Conservation (phyloP, 768 basidiomycete species). For the Boletales sp. region DNA sequence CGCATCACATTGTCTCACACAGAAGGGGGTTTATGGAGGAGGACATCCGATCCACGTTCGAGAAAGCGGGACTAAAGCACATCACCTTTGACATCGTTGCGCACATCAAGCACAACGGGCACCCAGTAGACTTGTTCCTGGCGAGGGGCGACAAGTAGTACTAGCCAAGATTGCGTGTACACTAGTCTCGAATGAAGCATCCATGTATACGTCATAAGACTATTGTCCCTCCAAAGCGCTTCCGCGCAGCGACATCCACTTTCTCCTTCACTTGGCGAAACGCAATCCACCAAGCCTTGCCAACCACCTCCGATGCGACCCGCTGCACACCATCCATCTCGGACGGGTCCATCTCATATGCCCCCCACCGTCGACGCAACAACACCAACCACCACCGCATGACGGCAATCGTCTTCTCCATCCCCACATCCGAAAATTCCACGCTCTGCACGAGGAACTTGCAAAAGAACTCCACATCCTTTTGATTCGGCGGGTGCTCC, state of each 20-base stretch:
- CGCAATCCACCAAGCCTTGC: conserved; percentile 77
- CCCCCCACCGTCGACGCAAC: conserved; percentile 59
- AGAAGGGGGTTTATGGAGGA: conserved; percentile 48
- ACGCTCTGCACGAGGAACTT: conserved; percentile 70
- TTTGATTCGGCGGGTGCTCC: conserved; percentile 60
- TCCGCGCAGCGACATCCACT: conserved; percentile 62
- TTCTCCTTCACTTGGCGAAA: conserved; percentile 65
- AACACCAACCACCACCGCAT: conserved; percentile 83
- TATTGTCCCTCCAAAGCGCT: conserved; percentile 70
- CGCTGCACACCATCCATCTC: conserved; percentile 32
- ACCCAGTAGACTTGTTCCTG: conserved; percentile 48
- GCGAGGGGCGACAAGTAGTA: conserved; percentile 47
- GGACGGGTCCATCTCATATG: conserved; percentile 42
- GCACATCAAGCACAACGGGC: conserved; percentile 29
- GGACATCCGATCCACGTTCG: conserved; percentile 49
- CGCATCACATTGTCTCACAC: conserved; percentile 52
- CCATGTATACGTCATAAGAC: conserved; percentile 42
- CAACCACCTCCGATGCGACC: conserved; percentile 42
- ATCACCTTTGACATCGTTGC: conserved; percentile 38
- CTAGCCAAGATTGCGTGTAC: not conserved
- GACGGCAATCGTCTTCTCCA: conserved; percentile 66
- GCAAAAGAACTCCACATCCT: conserved; percentile 72
- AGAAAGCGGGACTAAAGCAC: conserved; percentile 47
- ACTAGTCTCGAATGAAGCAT: not conserved
- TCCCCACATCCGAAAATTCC: conserved; percentile 61